Evolutionary conservation across 345 rosid genomes (phyloP).

Genomic region (Microcos paniculata): DNA sequence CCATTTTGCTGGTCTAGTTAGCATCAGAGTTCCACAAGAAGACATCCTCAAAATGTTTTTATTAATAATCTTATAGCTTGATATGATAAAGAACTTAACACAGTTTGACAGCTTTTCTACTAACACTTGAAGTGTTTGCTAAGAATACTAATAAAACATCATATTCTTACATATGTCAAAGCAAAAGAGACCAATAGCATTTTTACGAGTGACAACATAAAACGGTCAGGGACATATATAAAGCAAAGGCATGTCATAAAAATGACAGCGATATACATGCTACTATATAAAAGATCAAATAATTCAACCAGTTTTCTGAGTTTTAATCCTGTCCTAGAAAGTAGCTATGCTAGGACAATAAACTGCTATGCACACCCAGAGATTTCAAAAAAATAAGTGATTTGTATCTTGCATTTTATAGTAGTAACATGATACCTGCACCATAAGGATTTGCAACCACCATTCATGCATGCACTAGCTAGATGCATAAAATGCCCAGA

Average conservation of each 20-base stretch:
- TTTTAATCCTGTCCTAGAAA: not conserved
- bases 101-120: not conserved
- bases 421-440: not conserved
- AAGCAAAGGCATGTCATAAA: not conserved
- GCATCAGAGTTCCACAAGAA: not conserved
- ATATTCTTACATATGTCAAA: not conserved
- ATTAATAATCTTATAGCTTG: not conserved
- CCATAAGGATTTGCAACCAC: not conserved
- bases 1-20: not conserved
- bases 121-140: not conserved
- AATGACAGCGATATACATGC: not conserved
- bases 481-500: not conserved
- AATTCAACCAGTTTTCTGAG: not conserved
- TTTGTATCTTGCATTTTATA: conserved; percentile 1
- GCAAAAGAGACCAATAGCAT: not conserved
- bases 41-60: not conserved
- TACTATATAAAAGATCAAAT: not conserved
- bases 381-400: not conserved
- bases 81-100: not conserved
- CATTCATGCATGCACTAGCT: not conserved
- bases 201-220: not conserved
- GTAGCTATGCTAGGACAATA: not conserved
- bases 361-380: too few species aligned
- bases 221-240: not conserved
- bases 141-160: not conserved